Evolutionary conservation across 169 alveolate genomes (phyloP), one percentile per base, ranked within the genome.

Genomic region (Cryptosporidium parvum): DNA sequence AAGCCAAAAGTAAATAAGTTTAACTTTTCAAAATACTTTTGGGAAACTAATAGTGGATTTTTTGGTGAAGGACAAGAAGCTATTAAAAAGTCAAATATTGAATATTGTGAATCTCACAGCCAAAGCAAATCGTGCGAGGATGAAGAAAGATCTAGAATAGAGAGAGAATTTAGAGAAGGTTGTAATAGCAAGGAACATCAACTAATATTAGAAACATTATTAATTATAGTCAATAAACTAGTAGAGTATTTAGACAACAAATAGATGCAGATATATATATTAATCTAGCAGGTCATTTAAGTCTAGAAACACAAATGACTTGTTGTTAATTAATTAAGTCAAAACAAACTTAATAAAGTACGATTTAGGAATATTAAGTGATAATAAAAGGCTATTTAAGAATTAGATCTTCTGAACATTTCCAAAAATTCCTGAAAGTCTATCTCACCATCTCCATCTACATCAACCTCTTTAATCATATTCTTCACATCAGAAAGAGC

Each of bases 361-460:
- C 26, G 4, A 56, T 48, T 48, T 7, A 33, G 12, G 6, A 65
- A 65, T 21, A 65, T 65, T 65, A 65, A 33, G 18, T n/a, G 31
- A 2, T 29, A 65, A 65, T 21, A 23, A n/a, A 31, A 58, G 26
- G 8, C 48, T 9, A 23, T 26, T 56, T 56, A 56, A 56, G 67
- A 56, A 56, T 9, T 61, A 7, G 86, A 85, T 75, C 68, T 87
- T 51, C 72, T 92, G 84, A 92, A 87, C 94, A 92, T 92, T 84
- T 86, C 94, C 68, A 84, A 84, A 31, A 84, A 91, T 21, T 52
- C 91, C 21, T 75, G 75, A 68, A 61, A 72, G 35, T 86, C 85
- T 21, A 87, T 92, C 73, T 91, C 93, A 8, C 94, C 95, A 70
- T 92, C 95, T 7, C 95, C 95, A 59, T 93, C 86, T 14, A 85